Percentiles rank a stretch among this genome's conserved stretches.
Evolutionary conservation across 306 rosid species (phyloP).

Genomic region (Begonia masoniana): DNA sequence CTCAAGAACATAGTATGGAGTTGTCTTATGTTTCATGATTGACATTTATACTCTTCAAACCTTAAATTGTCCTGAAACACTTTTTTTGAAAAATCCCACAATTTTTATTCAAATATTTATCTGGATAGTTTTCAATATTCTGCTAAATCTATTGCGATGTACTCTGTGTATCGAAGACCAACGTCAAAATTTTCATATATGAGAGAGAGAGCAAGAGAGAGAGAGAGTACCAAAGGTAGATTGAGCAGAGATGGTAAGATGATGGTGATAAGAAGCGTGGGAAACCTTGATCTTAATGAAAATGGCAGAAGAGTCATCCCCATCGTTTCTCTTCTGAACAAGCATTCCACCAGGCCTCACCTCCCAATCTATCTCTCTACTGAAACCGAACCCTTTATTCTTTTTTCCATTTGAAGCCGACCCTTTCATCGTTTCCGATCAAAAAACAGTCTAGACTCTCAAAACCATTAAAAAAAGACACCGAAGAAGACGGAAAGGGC

Average conservation of each 20-base stretch:
- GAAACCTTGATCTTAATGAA: neutral
- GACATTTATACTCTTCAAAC: neutral
- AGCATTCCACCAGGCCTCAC: conserved; percentile 1
- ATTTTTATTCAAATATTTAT: neutral
- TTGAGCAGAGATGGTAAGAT: neutral
- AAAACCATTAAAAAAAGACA: too few relatives aligned
- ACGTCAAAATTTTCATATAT: neutral
- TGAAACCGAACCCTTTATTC: too few relatives aligned
- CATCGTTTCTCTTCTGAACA: neutral
- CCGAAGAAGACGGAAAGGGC: too few relatives aligned
- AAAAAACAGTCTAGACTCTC: too few relatives aligned
- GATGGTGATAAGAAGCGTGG: neutral
- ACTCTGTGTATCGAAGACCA: neutral
- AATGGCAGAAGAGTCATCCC: neutral
- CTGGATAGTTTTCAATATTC: neutral
- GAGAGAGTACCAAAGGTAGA: neutral
- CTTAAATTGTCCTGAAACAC: neutral
- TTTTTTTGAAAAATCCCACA: too few relatives aligned
- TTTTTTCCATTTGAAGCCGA: too few relatives aligned
- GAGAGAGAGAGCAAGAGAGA: neutral
- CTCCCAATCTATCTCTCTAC: neutral
- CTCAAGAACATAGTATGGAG: neutral
- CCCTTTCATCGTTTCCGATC: too few relatives aligned
- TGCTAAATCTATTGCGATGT: too few relatives aligned
- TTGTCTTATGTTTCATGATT: too few relatives aligned